phyloP scores from a whole-genome alignment of 257 asterid species.

The Nicotiana tomentosiformis region DNA sequence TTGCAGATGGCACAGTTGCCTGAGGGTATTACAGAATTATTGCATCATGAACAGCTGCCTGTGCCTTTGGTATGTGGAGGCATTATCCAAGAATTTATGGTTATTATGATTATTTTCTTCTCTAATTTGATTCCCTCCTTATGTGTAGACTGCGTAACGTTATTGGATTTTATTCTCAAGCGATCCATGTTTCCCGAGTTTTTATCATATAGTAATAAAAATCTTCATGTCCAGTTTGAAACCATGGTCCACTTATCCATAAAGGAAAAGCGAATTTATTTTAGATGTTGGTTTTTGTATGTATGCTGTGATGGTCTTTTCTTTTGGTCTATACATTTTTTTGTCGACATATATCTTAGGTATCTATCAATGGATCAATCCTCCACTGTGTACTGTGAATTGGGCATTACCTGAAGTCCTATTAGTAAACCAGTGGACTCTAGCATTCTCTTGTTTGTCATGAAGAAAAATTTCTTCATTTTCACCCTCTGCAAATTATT shows the following conservation, averaged over 20 bases:
- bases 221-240: neutral
- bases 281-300: neutral
- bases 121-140: neutral
- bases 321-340: neutral
- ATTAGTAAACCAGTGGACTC: neutral
- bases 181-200: neutral
- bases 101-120: neutral
- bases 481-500: neutral
- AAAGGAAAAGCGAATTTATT: neutral
- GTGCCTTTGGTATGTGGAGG: conserved; percentile 66
- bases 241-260: neutral
- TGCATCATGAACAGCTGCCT: conserved; percentile 60
- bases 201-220: neutral
- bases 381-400: neutral
- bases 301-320: neutral
- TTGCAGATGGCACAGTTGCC: conserved; percentile 92
- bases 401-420: neutral
- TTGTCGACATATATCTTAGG: neutral
- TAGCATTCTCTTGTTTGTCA: neutral
- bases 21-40: conserved; percentile 76
- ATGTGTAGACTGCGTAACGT: neutral
- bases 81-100: neutral
- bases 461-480: neutral
- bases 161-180: neutral
- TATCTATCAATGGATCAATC: neutral